Conservation (phyloP, 2,329 filamentous ascomycete species). For the Aspergillus caelatus region DNA sequence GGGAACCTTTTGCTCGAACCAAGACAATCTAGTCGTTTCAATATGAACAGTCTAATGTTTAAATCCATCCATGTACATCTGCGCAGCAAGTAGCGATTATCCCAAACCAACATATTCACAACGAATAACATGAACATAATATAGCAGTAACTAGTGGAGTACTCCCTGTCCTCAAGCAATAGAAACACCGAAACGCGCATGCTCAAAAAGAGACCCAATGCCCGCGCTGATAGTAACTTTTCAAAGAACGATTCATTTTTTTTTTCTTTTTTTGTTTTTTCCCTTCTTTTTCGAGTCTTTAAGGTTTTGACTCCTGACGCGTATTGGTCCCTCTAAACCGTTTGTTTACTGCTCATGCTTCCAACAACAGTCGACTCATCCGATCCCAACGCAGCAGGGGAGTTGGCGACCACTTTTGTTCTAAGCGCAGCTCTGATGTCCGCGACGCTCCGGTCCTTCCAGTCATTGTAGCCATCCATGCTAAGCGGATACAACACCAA, state of each 20-base stretch:
- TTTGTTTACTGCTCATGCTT: conserved; percentile 24
- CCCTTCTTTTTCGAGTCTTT: not conserved
- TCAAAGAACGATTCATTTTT: conserved; percentile 9
- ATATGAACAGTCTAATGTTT: not conserved
- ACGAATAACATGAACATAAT: not conserved
- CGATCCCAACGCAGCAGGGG: conserved; percentile 18
- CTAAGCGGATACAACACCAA: conserved; percentile 44
- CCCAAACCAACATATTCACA: conserved; percentile 7
- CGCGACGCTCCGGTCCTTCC: conserved; percentile 52
- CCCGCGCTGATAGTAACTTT: conserved; percentile 16
- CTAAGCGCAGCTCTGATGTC: conserved; percentile 49
- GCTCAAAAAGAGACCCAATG: conserved; percentile 21
- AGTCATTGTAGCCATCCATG: conserved; percentile 50
- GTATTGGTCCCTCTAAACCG: conserved; percentile 16
- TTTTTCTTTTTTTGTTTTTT: conserved; percentile 9
- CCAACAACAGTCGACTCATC: conserved; percentile 28
- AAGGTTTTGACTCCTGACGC: not conserved
- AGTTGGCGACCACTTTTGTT: conserved; percentile 38
- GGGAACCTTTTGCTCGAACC: not conserved
- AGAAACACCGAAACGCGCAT: conserved; percentile 32
- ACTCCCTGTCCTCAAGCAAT: conserved; percentile 12
- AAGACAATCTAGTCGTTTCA: not conserved
- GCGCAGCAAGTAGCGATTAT: not conserved
- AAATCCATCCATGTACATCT: not conserved
- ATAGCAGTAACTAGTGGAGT: conserved; percentile 11